Evolutionary conservation across 306 rosid species (phyloP).

Genomic region (Ormosia semicastrata): DNA sequence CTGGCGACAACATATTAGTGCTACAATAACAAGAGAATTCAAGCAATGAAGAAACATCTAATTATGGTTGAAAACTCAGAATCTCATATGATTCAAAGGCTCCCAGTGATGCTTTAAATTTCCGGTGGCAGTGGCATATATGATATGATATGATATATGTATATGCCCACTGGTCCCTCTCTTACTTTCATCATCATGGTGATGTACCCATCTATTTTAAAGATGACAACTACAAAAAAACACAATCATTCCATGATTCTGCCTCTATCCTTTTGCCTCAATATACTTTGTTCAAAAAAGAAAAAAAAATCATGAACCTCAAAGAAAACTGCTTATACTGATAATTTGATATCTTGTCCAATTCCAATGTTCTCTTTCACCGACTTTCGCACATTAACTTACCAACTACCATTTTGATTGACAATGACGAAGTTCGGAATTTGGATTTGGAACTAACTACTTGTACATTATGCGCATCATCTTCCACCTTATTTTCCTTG

Average conservation of each 20-base stretch:
- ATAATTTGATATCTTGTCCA: conserved; percentile 1
- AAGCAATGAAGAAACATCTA: neutral
- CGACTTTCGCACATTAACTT: neutral
- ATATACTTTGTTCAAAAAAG: no score
- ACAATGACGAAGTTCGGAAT: neutral
- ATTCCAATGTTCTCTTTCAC: neutral
- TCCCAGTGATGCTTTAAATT: neutral
- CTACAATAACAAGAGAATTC: neutral
- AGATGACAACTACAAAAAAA: neutral
- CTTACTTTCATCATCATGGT: conserved; percentile 23
- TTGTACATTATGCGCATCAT: neutral
- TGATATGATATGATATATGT: neutral
- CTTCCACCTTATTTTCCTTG: neutral
- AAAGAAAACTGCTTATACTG: no score
- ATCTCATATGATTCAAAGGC: neutral
- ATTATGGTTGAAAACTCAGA: neutral
- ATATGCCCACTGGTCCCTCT: conserved; percentile 25
- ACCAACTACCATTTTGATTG: conserved; percentile 17
- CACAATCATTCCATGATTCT: conserved; percentile 22
- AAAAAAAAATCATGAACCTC: neutral
- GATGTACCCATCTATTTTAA: conserved; percentile 10
- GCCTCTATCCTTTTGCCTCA: neutral
- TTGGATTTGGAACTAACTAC: neutral
- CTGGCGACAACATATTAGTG: neutral
- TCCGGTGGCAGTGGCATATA: neutral